Evolutionary conservation across 116 monocot genomes (phyloP).

Genomic region (Iris pallida): DNA sequence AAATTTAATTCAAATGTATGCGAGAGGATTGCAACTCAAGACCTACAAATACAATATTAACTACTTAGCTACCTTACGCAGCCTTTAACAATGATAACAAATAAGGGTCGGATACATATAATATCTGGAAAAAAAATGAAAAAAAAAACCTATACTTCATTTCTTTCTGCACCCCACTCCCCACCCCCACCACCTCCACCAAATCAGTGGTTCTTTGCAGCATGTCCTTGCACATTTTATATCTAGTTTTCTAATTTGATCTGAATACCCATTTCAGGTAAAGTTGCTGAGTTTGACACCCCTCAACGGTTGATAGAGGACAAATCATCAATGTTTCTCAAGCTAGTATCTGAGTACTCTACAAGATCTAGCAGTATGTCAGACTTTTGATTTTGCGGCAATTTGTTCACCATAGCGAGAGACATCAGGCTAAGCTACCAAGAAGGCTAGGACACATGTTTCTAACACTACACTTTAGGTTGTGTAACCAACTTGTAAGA

Average conservation of each 20-base stretch:
- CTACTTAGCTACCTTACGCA: no score
- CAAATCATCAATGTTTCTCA: slow-evolving; percentile 83
- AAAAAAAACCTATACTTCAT: no score
- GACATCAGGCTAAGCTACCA: not conserved
- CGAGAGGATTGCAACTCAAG: no score
- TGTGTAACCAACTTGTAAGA: not conserved
- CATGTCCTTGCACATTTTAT: not conserved
- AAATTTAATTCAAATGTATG: no score
- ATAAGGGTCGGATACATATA: no score
- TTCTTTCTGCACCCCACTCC: no score
- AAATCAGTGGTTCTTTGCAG: no score
- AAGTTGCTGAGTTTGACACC: slow-evolving; percentile 73
- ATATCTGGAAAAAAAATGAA: no score
- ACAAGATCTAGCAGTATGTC: slow-evolving; percentile 58
- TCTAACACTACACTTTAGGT: not conserved
- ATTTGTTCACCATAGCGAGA: not conserved
- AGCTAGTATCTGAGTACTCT: slow-evolving; percentile 87
- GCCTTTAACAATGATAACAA: no score
- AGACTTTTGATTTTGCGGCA: slow-evolving; percentile 20
- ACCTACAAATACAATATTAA: no score
- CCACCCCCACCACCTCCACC: no score
- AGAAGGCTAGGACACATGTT: not conserved
- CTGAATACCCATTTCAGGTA: slow-evolving; percentile 44
- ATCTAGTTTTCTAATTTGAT: not conserved
- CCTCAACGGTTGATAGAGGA: slow-evolving; percentile 73